These are phyloP conservation scores for Penicillium tannophilum DNA, from an alignment of 495 filamentous ascomycete species.

Conservation along the genomic window DNA sequence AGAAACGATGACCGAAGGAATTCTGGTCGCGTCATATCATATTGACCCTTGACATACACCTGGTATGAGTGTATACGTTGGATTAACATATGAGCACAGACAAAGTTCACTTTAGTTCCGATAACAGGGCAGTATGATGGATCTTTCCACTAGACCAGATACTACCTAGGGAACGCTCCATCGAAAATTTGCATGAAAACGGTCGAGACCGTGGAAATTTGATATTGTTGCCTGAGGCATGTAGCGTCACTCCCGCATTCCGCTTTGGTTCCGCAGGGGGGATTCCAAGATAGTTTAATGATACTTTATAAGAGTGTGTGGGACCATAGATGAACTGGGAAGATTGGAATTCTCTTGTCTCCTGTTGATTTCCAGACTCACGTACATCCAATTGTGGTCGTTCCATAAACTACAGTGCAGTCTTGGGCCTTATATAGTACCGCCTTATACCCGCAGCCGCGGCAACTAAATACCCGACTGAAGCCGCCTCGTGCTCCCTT, in stretches of 20 bases:
- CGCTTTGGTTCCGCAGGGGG: slow-evolving; percentile 4
- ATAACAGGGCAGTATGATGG: background rate
- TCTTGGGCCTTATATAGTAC: background rate
- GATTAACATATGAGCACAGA: background rate
- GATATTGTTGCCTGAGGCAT: slow-evolving; percentile 18
- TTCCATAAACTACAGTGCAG: background rate
- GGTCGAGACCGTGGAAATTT: slow-evolving; percentile 10
- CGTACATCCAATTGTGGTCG: background rate
- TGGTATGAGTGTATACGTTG: background rate
- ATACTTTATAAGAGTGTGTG: background rate
- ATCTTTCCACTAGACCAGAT: slow-evolving; percentile 1
- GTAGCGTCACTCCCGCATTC: slow-evolving; percentile 14
- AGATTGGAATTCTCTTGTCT: background rate
- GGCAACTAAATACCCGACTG: slow-evolving; percentile 24
- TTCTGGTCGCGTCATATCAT: background rate
- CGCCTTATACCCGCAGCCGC: slow-evolving; percentile 23
- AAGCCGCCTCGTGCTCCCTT: slow-evolving; percentile 24
- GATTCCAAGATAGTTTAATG: background rate
- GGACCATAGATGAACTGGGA: background rate
- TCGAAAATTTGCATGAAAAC: slow-evolving; percentile 16
- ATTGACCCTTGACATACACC: background rate
- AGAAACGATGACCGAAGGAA: no score
- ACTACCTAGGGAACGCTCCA: background rate
- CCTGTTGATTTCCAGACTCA: no score
- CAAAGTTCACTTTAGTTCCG: background rate